Evolutionary conservation across 169 alveolate species (phyloP), one percentile per base, ranked within the genome.

Genomic region (Prorocentrum cordatum): DNA sequence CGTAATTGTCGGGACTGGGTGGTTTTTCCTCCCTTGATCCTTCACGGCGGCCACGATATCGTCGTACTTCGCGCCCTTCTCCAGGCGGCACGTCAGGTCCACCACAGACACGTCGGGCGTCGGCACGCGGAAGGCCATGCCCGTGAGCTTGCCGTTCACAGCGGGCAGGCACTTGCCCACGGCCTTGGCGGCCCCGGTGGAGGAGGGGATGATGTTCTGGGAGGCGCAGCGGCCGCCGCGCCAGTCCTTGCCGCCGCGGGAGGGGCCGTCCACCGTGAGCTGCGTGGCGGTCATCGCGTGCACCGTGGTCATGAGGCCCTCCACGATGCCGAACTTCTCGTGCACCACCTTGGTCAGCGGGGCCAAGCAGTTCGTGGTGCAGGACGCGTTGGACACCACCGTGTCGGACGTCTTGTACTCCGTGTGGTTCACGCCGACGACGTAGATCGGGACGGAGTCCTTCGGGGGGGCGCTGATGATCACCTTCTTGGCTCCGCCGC

Each of bases 81-180:
- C 95, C 85, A 97, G 96, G 92, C 91, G 77, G 94, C 98, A 96
- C 67, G 99, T 98, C 79, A 98, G 94, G 93, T 98, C 99, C 85
- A 98, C 99, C 84, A 97, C 99, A 32, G 99, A 97, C 36, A 98
- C 99, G 85, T 97, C 97, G 80, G 98, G 95, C 83, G 98, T 96
- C 66, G 99, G 99, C 45, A 98, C 99, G 92, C 99, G 96, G 97
- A 98, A 97, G 79, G 99, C 98, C 99, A 98, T 98, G 18, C 95
- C 68, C 42, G 99, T 98, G 66, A 98, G 94, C 93, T 98, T 98
- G 77, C 99, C 99, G 95, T 97, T 97, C 58, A 98, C 92, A 42
- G 95, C 98, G 33, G 99, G 99, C 80, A 98, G 36, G 38, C 45
- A 67, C 68, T 72, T 62, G 3, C 1, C 36, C 38, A 14, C 77